Conservation (phyloP, 768 basidiomycete genomes). For the Rhodocollybia butyracea region DNA sequence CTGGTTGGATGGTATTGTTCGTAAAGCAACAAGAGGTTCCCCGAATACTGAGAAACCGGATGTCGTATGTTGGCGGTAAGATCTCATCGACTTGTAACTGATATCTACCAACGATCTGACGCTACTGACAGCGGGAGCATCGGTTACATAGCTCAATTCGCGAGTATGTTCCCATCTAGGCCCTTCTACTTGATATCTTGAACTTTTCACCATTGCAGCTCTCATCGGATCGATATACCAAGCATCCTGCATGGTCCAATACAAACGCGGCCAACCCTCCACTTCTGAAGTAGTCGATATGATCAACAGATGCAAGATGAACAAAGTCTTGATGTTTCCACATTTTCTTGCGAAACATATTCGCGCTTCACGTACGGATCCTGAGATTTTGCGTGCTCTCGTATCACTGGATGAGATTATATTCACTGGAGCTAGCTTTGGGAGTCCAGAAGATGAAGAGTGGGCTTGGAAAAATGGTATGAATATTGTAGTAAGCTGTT, state of each 20-base stretch:
- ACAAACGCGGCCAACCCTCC: conserved; percentile 60
- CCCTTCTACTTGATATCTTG: conserved; percentile 19
- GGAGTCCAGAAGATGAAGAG: no score
- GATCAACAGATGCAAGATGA: no score
- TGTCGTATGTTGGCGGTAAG: neutral
- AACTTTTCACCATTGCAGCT: conserved; percentile 45
- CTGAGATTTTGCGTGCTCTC: conserved; percentile 56
- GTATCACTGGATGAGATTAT: conserved; percentile 57
- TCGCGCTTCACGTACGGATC: no score
- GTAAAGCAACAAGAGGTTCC: no score
- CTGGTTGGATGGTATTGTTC: no score
- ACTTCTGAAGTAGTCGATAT: no score
- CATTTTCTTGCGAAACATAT: no score
- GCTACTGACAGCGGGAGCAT: conserved; percentile 83
- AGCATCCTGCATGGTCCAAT: conserved; percentile 69
- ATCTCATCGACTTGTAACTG: no score
- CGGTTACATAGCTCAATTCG: no score
- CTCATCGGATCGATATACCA: conserved; percentile 69
- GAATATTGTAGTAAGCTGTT: conserved; percentile 59
- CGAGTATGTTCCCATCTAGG: conserved; percentile 49
- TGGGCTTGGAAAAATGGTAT: conserved; percentile 64
- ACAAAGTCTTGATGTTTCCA: no score
- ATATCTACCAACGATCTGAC: no score
- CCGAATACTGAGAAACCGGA: no score
- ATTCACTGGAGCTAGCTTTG: conserved; percentile 62